phyloP scores from a whole-genome alignment of 768 basidiomycete species.

The Boletus reticulatus region DNA sequence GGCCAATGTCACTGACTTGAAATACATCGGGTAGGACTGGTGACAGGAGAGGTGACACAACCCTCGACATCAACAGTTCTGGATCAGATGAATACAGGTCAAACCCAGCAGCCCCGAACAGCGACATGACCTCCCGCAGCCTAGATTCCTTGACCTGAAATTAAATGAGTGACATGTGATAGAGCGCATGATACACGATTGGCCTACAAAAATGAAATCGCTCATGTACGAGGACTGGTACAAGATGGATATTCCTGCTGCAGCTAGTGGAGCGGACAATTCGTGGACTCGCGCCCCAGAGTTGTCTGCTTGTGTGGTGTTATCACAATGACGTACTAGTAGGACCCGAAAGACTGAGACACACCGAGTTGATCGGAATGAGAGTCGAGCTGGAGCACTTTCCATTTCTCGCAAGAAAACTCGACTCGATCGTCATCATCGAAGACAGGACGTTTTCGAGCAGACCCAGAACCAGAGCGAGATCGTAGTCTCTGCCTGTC shows the following conservation, averaged over 20 bases:
- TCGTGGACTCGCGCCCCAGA: slow-evolving; percentile 74
- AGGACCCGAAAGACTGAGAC: slow-evolving; percentile 17
- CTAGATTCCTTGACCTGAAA: slow-evolving; percentile 64
- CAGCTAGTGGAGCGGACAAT: slow-evolving; percentile 72
- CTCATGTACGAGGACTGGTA: slow-evolving; percentile 84
- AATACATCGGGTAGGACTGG: slow-evolving; percentile 32
- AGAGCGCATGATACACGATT: not conserved
- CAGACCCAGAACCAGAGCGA: slow-evolving; percentile 37
- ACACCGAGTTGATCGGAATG: slow-evolving; percentile 69
- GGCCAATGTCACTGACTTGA: slow-evolving; percentile 27
- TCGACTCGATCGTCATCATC: slow-evolving; percentile 52
- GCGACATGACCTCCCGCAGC: slow-evolving; percentile 58
- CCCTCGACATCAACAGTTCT: slow-evolving; percentile 32
- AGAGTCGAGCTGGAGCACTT: slow-evolving; percentile 77
- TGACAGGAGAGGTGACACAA: slow-evolving; percentile 31
- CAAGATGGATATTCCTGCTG: slow-evolving; percentile 75
- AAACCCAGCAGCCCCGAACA: slow-evolving; percentile 62
- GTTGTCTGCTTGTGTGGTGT: slow-evolving; percentile 42
- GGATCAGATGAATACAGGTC: slow-evolving; percentile 55
- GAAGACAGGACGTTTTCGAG: slow-evolving; percentile 21
- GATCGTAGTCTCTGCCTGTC: slow-evolving; percentile 50
- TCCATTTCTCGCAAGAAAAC: slow-evolving; percentile 73
- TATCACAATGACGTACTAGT: not conserved
- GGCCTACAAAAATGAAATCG: slow-evolving; percentile 75
- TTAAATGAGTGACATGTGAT: slow-evolving; percentile 3